phyloP scores from a whole-genome alignment of 805 yeast genomes.

The Schizosaccharomyces lindneri region DNA sequence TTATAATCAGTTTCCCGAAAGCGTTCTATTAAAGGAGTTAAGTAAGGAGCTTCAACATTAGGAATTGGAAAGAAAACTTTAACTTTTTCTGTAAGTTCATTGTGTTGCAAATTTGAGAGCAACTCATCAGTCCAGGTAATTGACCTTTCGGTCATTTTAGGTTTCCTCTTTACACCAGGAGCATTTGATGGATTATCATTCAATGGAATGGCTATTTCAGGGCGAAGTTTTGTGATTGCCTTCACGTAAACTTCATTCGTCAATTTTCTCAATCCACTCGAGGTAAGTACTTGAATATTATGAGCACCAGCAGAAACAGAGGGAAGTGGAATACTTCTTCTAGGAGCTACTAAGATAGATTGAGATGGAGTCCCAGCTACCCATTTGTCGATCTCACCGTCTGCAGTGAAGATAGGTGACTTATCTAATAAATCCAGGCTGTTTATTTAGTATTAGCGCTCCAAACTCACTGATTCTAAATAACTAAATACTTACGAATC shows the following conservation, averaged over 20 bases:
- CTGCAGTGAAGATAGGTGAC: background rate
- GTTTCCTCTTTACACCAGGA: conserved; percentile 15
- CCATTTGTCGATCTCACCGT: background rate
- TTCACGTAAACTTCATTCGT: conserved; percentile 9
- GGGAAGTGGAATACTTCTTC: conserved; percentile 13
- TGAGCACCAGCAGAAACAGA: conserved; percentile 15
- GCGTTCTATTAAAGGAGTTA: background rate
- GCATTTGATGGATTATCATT: conserved; percentile 1
- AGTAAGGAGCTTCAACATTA: background rate
- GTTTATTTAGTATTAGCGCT: background rate
- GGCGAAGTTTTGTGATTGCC: conserved; percentile 11
- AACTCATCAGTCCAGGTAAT: conserved; percentile 7
- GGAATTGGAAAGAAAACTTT: background rate
- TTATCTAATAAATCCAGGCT: background rate
- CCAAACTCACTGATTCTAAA: background rate
- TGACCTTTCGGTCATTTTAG: conserved; percentile 16
- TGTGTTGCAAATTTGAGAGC: conserved; percentile 7
- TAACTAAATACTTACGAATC: conserved; percentile 11
- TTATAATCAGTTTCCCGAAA: background rate
- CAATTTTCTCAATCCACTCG: conserved; percentile 15
- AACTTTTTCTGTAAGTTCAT: background rate
- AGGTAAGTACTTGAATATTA: conserved; percentile 14
- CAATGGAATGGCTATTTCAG: conserved; percentile 6
- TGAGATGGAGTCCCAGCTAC: background rate
- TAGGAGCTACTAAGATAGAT: conserved; percentile 11